These are phyloP conservation scores for Rugonectria rugulosa DNA, from an alignment of 2,329 filamentous ascomycete species.

Conservation along the genomic window DNA sequence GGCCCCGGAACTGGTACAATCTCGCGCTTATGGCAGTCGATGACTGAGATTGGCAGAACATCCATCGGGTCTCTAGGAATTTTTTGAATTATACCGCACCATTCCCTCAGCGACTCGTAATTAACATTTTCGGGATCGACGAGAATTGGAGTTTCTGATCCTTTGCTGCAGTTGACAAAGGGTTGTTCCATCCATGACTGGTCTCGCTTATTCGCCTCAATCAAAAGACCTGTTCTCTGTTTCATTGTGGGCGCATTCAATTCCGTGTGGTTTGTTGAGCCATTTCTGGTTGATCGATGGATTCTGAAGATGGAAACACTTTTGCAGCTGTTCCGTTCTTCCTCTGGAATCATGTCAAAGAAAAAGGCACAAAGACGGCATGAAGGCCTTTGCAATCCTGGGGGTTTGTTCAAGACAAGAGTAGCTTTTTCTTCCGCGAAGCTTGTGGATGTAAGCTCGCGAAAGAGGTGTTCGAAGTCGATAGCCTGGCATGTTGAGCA, in stretches of 20 bases:
- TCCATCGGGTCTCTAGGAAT: neutral
- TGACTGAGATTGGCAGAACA: constrained; percentile 10
- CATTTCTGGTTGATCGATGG: neutral
- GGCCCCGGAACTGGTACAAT: constrained; percentile 8
- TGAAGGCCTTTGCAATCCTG: neutral
- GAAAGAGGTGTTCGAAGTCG: neutral
- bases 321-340: neutral
- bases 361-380: constrained; percentile 5
- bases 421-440: neutral
- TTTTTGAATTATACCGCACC: neutral
- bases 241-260: neutral
- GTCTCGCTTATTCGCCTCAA: neutral
- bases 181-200: no score
- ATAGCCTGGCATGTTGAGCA: neutral
- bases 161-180: constrained; percentile 12
- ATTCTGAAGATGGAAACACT: neutral
- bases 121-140: constrained; percentile 18
- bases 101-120: neutral
- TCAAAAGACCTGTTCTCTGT: neutral
- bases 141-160: constrained; percentile 25
- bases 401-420: neutral
- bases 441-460: neutral
- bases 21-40: constrained; percentile 16
- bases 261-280: neutral
- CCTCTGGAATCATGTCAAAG: neutral